Base-by-base conservation (phyloP, 495 filamentous ascomycete species). In the Talaromyces borbonicus region DNA sequence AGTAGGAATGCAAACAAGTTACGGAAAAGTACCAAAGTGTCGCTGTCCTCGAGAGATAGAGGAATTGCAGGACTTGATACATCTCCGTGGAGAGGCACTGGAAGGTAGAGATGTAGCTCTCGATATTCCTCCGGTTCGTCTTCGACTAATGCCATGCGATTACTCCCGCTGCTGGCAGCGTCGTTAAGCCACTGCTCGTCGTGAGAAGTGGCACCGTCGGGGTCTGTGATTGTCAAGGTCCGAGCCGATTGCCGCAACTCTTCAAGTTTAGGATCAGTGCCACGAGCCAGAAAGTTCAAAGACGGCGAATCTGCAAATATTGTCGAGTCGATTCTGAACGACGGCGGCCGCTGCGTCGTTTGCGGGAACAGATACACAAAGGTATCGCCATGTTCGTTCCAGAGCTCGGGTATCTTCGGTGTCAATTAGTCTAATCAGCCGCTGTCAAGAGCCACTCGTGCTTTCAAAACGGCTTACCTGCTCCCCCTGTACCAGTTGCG, bases 1-100 rank as follows among this genome's bases (percentile, higher is more conserved):
- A 79, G 73, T 8, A 98, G 68, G 53, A 98, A 90, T 2, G 92
- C 87, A 59, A 97, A 95, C 42, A 95, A 64, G 56, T 98, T 98
- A 16, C 92, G 80, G 43, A 85, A 82, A 4, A 84, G 74, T 22
- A 96, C 67, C 3, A 96, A 68, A 0, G 68, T 73, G 53, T 83
- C 84, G 14, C 78, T 68, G 41, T 90, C 84, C 39, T 73, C 70
- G 5, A 69, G 54, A 1, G 65, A 68, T 14, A 72, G 63, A 19
- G 40, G 62, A 30, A 52, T 63, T 47, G 49, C 56, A 2, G 68
- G 52, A 14, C 51, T 65, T 20, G 69, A 68, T 1, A 73, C 62
- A 44, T 73, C 72, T 29, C 62, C 62, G 50, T 76, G 71, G 6
- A 78, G 59, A 9, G 68, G 62, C 26, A 79, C 71, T 2, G 85